These are phyloP conservation scores for Pseudogymnoascus sp. DNA, from an alignment of 2,329 filamentous ascomycete species.

Conservation along the genomic window DNA sequence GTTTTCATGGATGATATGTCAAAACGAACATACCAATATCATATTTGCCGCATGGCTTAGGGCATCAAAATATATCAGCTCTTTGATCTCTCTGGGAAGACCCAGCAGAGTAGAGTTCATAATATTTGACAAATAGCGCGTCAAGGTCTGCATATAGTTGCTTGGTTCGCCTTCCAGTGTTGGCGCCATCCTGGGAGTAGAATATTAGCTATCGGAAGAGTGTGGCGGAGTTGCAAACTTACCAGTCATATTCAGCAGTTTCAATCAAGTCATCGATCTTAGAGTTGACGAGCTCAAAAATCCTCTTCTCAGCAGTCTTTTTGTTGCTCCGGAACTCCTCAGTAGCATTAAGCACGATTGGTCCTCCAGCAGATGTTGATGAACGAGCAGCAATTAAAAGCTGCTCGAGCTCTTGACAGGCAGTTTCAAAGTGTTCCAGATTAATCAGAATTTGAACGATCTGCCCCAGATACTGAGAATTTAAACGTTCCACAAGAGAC, in stretches of 20 bases:
- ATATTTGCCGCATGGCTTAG: slow-evolving; percentile 82
- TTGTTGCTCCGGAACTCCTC: slow-evolving; percentile 83
- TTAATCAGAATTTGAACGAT: slow-evolving; percentile 99
- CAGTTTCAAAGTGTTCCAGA: slow-evolving; percentile 90
- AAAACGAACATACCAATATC: slow-evolving; percentile 53
- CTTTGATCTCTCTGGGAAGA: slow-evolving; percentile 91
- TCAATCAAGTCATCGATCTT: slow-evolving; percentile 98
- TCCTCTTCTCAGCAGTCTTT: slow-evolving; percentile 93
- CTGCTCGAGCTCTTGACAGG: slow-evolving; percentile 82
- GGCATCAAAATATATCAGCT: slow-evolving; percentile 95
- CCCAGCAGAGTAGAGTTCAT: slow-evolving; percentile 93
- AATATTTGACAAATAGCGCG: slow-evolving; percentile 86
- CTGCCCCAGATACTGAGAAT: slow-evolving; percentile 90
- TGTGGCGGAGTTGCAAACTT: slow-evolving; percentile 30
- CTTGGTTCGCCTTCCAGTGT: slow-evolving; percentile 65
- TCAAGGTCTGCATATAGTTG: slow-evolving; percentile 93
- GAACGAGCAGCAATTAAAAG: slow-evolving; percentile 79
- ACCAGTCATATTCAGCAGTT: slow-evolving; percentile 96
- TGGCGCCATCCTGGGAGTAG: slow-evolving; percentile 43
- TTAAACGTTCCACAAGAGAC: slow-evolving; percentile 77
- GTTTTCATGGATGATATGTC: neutral
- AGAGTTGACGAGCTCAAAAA: slow-evolving; percentile 96
- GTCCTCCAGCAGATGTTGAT: slow-evolving; percentile 71
- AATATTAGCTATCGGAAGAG: slow-evolving; percentile 12
- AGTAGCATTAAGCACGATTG: slow-evolving; percentile 73